These are phyloP conservation scores for Noccaea bulbosa DNA, from an alignment of 345 rosid species.

Conservation along the genomic window DNA sequence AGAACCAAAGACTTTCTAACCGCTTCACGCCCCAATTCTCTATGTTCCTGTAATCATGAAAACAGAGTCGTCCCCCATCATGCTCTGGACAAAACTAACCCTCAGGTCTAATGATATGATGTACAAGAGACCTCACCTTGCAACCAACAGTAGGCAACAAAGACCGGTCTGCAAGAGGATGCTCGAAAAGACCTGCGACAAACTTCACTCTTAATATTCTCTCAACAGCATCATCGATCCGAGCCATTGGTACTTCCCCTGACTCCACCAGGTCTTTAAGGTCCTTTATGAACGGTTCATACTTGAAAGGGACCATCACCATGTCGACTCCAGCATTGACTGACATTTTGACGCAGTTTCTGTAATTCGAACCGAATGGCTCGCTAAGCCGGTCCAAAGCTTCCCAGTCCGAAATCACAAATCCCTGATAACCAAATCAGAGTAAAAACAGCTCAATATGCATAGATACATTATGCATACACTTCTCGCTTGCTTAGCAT, in stretches of 20 bases:
- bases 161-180: slow-evolving; percentile 73
- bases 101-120: not conserved
- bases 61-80: not conserved
- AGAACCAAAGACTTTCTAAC: slow-evolving; percentile 82
- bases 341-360: slow-evolving; percentile 55
- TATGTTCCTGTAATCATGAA: slow-evolving; percentile 50
- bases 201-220: slow-evolving; percentile 88
- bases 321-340: slow-evolving; percentile 90
- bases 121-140: slow-evolving; percentile 52
- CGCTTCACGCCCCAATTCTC: slow-evolving; percentile 72
- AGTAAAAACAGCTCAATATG: slow-evolving; percentile 1
- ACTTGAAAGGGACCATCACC: slow-evolving; percentile 79
- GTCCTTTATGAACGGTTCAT: slow-evolving; percentile 54
- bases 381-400: slow-evolving; percentile 65
- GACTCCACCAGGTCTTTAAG: slow-evolving; percentile 60
- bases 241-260: slow-evolving; percentile 67
- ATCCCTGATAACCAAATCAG: slow-evolving; percentile 53
- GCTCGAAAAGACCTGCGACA: slow-evolving; percentile 73
- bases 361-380: slow-evolving; percentile 70
- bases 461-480: not conserved
- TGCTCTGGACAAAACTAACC: not conserved
- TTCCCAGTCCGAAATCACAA: slow-evolving; percentile 85
- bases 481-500: not conserved
- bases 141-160: slow-evolving; percentile 72
- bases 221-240: slow-evolving; percentile 83